Conservation (phyloP, 2,329 filamentous ascomycete genomes). For the Aspergillus spinulosporus region DNA sequence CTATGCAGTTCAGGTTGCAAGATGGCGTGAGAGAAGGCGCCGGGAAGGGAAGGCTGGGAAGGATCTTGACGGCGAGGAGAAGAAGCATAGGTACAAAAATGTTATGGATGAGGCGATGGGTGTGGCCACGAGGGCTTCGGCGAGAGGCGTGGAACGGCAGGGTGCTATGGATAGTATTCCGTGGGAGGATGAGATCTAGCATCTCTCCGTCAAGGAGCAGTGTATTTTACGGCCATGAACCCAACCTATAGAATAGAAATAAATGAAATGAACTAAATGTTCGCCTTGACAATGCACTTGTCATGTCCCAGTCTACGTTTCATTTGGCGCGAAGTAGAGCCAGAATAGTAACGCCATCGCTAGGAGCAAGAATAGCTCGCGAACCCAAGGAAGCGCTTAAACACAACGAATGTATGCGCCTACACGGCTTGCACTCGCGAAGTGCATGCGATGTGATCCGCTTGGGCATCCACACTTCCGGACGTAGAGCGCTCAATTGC, state of each 20-base stretch:
- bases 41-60: conserved; percentile 55
- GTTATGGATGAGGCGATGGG: conserved; percentile 49
- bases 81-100: conserved; percentile 39
- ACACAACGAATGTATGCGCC: not conserved
- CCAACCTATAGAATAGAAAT: not conserved
- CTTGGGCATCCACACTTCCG: not conserved
- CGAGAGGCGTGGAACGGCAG: conserved; percentile 46
- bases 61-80: conserved; percentile 37
- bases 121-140: conserved; percentile 46
- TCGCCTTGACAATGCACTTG: not conserved
- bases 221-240: not conserved
- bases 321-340: not conserved
- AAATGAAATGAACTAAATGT: not conserved
- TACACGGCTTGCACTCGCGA: not conserved
- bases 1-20: conserved; percentile 74
- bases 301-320: not conserved
- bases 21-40: conserved; percentile 43
- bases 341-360: not conserved
- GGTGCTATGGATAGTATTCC: conserved; percentile 53
- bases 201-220: not conserved
- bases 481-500: not conserved
- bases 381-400: not conserved
- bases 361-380: not conserved
- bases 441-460: not conserved
- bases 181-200: conserved; percentile 45